Conservation (phyloP, 495 filamentous ascomycete species). For the Letharia lupina region DNA sequence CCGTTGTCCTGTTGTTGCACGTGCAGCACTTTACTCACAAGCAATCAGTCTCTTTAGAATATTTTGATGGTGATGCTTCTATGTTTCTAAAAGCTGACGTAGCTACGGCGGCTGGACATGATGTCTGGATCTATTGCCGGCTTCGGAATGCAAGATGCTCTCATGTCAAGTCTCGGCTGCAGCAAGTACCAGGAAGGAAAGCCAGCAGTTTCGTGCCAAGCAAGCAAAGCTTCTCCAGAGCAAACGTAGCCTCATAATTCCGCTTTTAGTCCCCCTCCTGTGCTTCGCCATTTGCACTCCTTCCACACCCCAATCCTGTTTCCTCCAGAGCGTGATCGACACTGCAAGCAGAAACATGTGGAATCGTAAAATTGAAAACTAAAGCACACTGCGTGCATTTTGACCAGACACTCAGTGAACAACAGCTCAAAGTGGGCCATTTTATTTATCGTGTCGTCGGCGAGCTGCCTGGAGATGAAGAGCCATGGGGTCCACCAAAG, state of each 20-base stretch:
- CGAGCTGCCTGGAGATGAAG: not conserved
- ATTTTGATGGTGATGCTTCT: too few species aligned
- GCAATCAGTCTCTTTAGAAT: too few species aligned
- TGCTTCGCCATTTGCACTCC: not conserved
- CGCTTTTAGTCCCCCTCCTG: not conserved
- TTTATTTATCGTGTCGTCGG: not conserved
- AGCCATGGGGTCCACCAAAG: not conserved
- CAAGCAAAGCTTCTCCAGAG: not conserved
- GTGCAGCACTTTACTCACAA: too few species aligned
- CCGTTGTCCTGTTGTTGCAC: too few species aligned
- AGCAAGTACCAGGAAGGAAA: too few species aligned
- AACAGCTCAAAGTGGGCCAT: not conserved
- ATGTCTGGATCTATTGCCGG: too few species aligned
- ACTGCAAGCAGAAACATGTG: not conserved
- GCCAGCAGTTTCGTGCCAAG: not conserved
- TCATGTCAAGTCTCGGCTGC: not conserved
- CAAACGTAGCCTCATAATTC: not conserved
- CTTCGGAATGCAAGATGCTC: not conserved
- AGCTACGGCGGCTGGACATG: too few species aligned
- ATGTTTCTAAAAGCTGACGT: too few species aligned
- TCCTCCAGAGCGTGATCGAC: not conserved
- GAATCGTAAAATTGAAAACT: not conserved
- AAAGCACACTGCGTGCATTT: not conserved
- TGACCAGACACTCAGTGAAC: not conserved
- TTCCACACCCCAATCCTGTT: not conserved